A percentile compares a stretch with the other conserved stretches of the same genome.
Evolutionary conservation across 2,329 filamentous ascomycete genomes (phyloP).

Genomic region (Fusarium sterilihyphosum): DNA sequence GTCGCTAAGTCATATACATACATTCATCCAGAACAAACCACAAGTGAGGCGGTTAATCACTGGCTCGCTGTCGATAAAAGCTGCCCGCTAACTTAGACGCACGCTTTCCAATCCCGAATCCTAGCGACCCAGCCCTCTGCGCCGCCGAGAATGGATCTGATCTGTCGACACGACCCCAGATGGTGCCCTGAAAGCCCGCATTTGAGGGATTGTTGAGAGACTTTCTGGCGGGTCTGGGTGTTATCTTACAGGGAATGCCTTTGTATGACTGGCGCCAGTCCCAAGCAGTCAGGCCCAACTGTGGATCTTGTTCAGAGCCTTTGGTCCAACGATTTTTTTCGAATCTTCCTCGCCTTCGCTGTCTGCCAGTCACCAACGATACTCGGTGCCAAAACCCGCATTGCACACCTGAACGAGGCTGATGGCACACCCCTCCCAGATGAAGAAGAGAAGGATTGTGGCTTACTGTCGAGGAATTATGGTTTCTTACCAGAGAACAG

Average conservation of each 20-base stretch:
- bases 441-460: neutral
- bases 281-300: constrained; percentile 52
- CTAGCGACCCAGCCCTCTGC: constrained; percentile 29
- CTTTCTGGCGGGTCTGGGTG: constrained; percentile 25
- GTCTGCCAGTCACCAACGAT: constrained; percentile 33
- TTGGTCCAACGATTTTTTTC: constrained; percentile 39
- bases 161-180: constrained; percentile 44
- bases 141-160: constrained; percentile 45
- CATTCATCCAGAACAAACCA: neutral
- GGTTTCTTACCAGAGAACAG: neutral
- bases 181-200: constrained; percentile 37
- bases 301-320: constrained; percentile 43
- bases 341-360: constrained; percentile 27
- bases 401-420: constrained; percentile 26
- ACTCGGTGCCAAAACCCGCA: constrained; percentile 8
- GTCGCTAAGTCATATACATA: constrained; percentile 4
- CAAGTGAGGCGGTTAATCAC: constrained; percentile 39
- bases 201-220: constrained; percentile 32
- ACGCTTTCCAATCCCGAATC: constrained; percentile 31
- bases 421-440: constrained; percentile 17
- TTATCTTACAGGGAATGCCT: constrained; percentile 40
- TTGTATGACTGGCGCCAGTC: constrained; percentile 35
- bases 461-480: neutral
- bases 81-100: constrained; percentile 6
- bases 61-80: constrained; percentile 24